Conservation (phyloP, 805 yeast genomes). For the Lachancea sp. region DNA sequence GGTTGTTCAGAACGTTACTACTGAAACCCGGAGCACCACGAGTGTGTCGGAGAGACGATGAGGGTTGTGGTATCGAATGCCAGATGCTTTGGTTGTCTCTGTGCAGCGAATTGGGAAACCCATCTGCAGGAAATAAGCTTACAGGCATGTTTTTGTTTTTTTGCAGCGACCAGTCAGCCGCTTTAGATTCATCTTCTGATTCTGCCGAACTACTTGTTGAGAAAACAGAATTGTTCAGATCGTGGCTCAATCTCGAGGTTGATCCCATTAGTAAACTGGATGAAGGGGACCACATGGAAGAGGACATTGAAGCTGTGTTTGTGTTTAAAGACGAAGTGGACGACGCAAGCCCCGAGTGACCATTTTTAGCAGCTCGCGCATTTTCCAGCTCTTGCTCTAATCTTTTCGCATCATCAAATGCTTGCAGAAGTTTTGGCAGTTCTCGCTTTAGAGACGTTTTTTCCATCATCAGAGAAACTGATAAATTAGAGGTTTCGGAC, state of each 20-base stretch:
- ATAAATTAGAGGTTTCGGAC: conserved; percentile 24
- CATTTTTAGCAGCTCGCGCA: conserved; percentile 3
- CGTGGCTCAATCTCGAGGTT: background rate
- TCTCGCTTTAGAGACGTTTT: conserved; percentile 56
- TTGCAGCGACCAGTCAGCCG: background rate
- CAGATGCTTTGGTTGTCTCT: conserved; percentile 6
- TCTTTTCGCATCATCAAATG: conserved; percentile 56
- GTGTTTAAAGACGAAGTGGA: background rate
- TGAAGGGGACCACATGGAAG: conserved; percentile 4
- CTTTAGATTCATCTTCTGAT: conserved; percentile 2
- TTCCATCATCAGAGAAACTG: conserved; percentile 37
- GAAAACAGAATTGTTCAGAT: background rate
- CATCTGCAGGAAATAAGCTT: conserved; percentile 1
- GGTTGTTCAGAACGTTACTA: conserved; percentile 15
- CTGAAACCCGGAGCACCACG: conserved; percentile 11
- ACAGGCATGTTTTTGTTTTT: background rate
- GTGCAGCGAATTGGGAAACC: conserved; percentile 1
- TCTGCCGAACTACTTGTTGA: conserved; percentile 2
- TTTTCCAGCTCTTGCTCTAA: conserved; percentile 45
- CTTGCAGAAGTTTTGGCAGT: conserved; percentile 58
- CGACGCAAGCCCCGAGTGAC: background rate
- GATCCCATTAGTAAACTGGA: conserved; percentile 4
- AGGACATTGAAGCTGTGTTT: conserved; percentile 4
- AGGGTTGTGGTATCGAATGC: conserved; percentile 2
- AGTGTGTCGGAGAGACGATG: background rate